Conservation (phyloP, 2,329 filamentous ascomycete genomes). For the Neonectria faginata region DNA sequence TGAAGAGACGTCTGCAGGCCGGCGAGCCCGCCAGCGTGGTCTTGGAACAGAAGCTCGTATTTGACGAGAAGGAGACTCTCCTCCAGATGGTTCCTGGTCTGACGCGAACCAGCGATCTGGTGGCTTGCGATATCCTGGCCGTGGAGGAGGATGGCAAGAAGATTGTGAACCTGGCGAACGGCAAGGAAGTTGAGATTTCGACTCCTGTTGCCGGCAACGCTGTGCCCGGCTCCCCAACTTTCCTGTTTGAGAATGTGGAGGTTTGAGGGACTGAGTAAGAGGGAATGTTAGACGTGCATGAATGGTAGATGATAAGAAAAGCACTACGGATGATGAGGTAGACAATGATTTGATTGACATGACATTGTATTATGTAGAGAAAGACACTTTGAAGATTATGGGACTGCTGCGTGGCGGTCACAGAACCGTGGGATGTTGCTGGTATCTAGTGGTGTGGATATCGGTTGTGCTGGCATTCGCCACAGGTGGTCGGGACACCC, state of each 20-base stretch:
- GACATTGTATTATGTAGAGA: slow-evolving; percentile 19
- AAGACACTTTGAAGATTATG: slow-evolving; percentile 18
- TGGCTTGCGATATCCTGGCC: slow-evolving; percentile 76
- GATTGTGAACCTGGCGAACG: slow-evolving; percentile 66
- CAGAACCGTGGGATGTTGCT: neutral
- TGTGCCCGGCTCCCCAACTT: slow-evolving; percentile 84
- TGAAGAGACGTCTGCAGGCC: slow-evolving; percentile 85
- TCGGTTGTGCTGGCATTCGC: neutral
- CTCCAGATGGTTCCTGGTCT: slow-evolving; percentile 82
- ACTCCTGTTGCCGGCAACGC: slow-evolving; percentile 75
- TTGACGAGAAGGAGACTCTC: slow-evolving; percentile 84
- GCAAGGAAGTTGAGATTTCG: slow-evolving; percentile 67
- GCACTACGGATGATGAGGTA: slow-evolving; percentile 3
- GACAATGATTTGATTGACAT: slow-evolving; percentile 19
- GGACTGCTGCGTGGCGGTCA: neutral
- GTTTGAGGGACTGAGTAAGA: slow-evolving; percentile 41
- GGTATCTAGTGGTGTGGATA: neutral
- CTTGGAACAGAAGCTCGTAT: slow-evolving; percentile 85
- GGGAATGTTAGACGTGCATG: slow-evolving; percentile 31
- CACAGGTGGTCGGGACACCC: slow-evolving; percentile 10
- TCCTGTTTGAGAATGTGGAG: slow-evolving; percentile 85
- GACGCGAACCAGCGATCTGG: slow-evolving; percentile 78
- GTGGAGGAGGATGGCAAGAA: slow-evolving; percentile 78
- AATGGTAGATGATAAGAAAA: slow-evolving; percentile 18
- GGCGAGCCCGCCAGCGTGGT: slow-evolving; percentile 76